Conservation (phyloP, 208 protist genomes). For the Trichomonas vaginalis region DNA sequence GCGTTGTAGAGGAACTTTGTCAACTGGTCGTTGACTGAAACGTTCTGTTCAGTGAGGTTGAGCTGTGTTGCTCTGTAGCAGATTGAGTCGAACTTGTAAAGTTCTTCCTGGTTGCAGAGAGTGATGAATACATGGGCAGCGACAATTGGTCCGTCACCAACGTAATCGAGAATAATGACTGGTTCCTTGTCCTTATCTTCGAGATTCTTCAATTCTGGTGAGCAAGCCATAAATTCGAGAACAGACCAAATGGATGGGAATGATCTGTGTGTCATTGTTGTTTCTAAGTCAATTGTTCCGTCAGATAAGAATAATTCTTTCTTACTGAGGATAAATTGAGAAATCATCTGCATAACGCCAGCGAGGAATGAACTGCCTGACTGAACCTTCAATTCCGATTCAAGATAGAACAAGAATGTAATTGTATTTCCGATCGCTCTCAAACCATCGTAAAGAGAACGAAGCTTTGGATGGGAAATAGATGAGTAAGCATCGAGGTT, state of each 20-base stretch:
- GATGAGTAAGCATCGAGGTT: neutral
- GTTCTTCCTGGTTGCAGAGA: neutral
- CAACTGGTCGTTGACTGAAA: neutral
- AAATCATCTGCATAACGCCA: neutral
- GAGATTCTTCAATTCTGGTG: neutral
- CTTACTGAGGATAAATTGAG: neutral
- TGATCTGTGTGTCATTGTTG: neutral
- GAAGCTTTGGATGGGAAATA: neutral
- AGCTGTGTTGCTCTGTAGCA: neutral
- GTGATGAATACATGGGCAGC: neutral
- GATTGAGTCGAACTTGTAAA: neutral
- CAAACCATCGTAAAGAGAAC: neutral
- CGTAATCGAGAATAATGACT: neutral
- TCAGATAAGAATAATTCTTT: neutral
- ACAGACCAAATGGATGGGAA: neutral
- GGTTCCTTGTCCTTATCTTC: neutral
- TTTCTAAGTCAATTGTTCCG: neutral
- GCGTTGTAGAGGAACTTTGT: neutral
- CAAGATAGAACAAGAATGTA: neutral
- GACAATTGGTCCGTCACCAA: constrained; percentile 1
- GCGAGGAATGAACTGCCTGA: neutral
- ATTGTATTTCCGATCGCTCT: neutral
- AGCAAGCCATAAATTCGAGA: neutral
- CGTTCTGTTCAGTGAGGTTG: neutral
- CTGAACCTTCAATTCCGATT: neutral